A percentile compares a stretch with the other conserved stretches of the same genome.
Conservation (phyloP, 805 yeast genomes). For the Cyberlindnera galapagoensis region DNA sequence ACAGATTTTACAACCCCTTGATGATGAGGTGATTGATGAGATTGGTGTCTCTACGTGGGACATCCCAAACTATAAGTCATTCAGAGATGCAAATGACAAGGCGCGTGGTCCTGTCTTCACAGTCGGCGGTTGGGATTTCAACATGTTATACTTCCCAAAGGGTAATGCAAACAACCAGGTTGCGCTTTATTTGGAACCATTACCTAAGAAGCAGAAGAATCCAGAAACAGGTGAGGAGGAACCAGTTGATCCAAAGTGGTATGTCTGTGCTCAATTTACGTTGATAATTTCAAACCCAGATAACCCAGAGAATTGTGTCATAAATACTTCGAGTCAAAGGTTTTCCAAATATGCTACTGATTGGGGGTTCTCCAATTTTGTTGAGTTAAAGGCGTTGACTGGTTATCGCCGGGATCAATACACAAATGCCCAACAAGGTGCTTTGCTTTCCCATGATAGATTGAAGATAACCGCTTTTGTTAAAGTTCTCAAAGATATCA, state of each 20-base stretch:
- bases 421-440: too few species aligned
- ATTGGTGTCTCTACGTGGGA: conserved; percentile 35
- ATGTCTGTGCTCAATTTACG: conserved; percentile 87
- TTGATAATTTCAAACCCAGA: conserved; percentile 79
- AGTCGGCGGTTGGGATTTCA: conserved; percentile 63
- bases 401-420: conserved; percentile 25
- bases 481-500: conserved; percentile 75
- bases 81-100: conserved; percentile 25
- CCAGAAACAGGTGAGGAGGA: conserved; percentile 25
- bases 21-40: conserved; percentile 26
- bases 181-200: conserved; percentile 79
- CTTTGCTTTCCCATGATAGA: conserved; percentile 41
- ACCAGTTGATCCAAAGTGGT: conserved; percentile 54
- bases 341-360: conserved; percentile 73
- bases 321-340: conserved; percentile 69
- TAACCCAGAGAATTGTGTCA: conserved; percentile 52
- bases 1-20: conserved; percentile 19
- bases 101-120: conserved; percentile 37
- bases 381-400: conserved; percentile 40
- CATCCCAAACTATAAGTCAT: conserved; percentile 24
- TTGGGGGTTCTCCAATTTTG: conserved; percentile 90
- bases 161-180: conserved; percentile 57
- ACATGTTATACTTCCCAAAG: conserved; percentile 67
- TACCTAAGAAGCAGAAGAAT: conserved; percentile 25
- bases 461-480: conserved; percentile 74